Percentiles rank a stretch among this genome's conserved stretches.
phyloP scores from a whole-genome alignment of 2,329 filamentous ascomycete species.

The Monilinia polystroma region DNA sequence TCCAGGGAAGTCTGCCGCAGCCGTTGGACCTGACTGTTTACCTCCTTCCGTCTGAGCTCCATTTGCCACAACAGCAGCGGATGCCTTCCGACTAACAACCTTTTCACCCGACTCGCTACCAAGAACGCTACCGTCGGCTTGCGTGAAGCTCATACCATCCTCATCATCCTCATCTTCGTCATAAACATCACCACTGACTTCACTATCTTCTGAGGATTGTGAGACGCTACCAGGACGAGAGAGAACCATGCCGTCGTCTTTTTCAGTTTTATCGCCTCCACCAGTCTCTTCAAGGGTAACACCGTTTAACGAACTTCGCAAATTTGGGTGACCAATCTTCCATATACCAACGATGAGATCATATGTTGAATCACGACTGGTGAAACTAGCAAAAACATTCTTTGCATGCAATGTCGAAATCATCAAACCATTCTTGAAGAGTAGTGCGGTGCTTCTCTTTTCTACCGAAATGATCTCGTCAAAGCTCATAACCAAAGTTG shows the following conservation, averaged over 20 bases:
- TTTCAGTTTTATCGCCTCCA: conserved; percentile 86
- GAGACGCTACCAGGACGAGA: conserved; percentile 49
- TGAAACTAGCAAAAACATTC: conserved; percentile 92
- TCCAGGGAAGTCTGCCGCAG: conserved; percentile 72
- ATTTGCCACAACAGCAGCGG: conserved; percentile 53
- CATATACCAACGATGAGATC: conserved; percentile 97
- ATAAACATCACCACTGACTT: conserved; percentile 73
- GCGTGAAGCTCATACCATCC: conserved; percentile 56
- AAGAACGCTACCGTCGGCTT: conserved; percentile 46
- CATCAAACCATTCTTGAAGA: conserved; percentile 97
- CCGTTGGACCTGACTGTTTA: conserved; percentile 48
- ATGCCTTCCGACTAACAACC: conserved; percentile 68
- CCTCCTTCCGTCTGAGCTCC: conserved; percentile 50
- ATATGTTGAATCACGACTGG: conserved; percentile 92
- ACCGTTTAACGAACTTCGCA: conserved; percentile 89
- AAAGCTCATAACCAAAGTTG: conserved; percentile 95
- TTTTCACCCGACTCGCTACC: conserved; percentile 61
- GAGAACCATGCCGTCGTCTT: conserved; percentile 52
- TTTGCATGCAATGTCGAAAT: conserved; percentile 94
- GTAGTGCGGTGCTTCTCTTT: conserved; percentile 89
- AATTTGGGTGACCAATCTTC: conserved; percentile 91
- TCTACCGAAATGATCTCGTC: conserved; percentile 97
- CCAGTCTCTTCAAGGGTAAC: conserved; percentile 77
- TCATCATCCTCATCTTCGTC: conserved; percentile 78
- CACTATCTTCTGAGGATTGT: conserved; percentile 51